Conservation (phyloP, 768 basidiomycete genomes). For the Boletellus ananiceps region DNA sequence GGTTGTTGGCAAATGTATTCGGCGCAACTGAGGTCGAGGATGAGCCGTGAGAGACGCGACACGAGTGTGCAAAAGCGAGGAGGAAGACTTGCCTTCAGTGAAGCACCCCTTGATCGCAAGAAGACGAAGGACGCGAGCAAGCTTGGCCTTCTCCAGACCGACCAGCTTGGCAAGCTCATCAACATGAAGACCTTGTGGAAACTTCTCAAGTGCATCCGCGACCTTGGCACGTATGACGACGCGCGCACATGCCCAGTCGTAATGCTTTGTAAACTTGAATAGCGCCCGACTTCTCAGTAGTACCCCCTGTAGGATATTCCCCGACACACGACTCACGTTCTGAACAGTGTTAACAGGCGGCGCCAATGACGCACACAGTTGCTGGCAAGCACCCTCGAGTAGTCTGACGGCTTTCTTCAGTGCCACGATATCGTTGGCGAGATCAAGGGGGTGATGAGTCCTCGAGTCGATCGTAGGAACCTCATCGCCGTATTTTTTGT, state of each 20-base stretch:
- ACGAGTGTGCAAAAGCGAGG: background rate
- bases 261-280: constrained; percentile 16
- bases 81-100: constrained; percentile 22
- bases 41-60: background rate
- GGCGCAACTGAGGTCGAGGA: constrained; percentile 16
- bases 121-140: constrained; percentile 27
- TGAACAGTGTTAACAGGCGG: constrained; percentile 22
- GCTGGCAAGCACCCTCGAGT: constrained; percentile 26
- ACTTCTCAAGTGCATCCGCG: constrained; percentile 22
- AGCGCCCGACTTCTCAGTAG: background rate
- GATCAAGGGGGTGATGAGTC: constrained; percentile 21
- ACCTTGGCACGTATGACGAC: constrained; percentile 24
- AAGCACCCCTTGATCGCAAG: constrained; percentile 31
- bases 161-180: constrained; percentile 24
- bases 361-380: constrained; percentile 24
- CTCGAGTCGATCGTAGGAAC: constrained; percentile 26
- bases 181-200: constrained; percentile 28
- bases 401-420: constrained; percentile 26
- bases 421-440: constrained; percentile 13
- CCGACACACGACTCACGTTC: constrained; percentile 13
- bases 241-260: constrained; percentile 25
- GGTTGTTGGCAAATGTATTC: constrained; percentile 32
- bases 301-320: background rate
- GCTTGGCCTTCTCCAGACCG: constrained; percentile 25
- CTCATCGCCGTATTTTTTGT: constrained; percentile 19